A percentile compares a stretch with the other conserved stretches of the same genome.
Evolutionary conservation across 2,329 filamentous ascomycete species (phyloP).

Genomic region (Colletotrichum ledebouriae): DNA sequence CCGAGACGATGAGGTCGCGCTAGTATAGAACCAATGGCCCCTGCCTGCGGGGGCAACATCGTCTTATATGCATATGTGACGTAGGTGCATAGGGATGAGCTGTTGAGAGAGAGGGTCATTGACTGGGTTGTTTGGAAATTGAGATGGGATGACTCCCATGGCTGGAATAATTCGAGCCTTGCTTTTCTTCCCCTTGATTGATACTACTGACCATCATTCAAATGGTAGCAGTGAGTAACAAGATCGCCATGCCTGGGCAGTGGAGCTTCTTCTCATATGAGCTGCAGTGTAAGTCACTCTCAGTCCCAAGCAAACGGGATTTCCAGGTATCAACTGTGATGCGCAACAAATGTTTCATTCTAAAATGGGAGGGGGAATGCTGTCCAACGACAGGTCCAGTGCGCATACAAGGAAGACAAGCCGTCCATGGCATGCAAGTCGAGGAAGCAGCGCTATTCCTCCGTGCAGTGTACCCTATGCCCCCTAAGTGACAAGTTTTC

Average conservation of each 20-base stretch:
- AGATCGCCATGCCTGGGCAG: too few species aligned
- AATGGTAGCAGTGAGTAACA: too few species aligned
- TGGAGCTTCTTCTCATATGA: conserved; percentile 13
- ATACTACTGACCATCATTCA: too few species aligned
- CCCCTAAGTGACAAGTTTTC: conserved; percentile 38
- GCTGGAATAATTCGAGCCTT: too few species aligned
- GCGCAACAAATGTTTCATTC: conserved; percentile 23
- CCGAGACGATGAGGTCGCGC: conserved; percentile 1
- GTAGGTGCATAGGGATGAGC: conserved; percentile 25
- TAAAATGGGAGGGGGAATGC: conserved; percentile 20
- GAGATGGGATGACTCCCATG: conserved; percentile 2
- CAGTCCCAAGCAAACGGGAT: not conserved
- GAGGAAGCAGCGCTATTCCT: conserved; percentile 40
- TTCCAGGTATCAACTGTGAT: not conserved
- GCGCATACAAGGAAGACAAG: conserved; percentile 35
- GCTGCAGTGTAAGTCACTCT: conserved; percentile 28
- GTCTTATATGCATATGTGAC: conserved; percentile 36
- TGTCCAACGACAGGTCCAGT: conserved; percentile 30
- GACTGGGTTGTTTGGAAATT: not conserved
- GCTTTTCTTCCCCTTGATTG: too few species aligned
- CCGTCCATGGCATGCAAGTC: conserved; percentile 35
- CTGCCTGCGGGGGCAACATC: conserved; percentile 31
- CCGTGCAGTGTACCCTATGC: conserved; percentile 33
- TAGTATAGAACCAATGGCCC: conserved; percentile 26
- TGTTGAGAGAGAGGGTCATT: not conserved